Evolutionary conservation across 495 filamentous ascomycete species (phyloP).

Genomic region (Glonium stellatum): DNA sequence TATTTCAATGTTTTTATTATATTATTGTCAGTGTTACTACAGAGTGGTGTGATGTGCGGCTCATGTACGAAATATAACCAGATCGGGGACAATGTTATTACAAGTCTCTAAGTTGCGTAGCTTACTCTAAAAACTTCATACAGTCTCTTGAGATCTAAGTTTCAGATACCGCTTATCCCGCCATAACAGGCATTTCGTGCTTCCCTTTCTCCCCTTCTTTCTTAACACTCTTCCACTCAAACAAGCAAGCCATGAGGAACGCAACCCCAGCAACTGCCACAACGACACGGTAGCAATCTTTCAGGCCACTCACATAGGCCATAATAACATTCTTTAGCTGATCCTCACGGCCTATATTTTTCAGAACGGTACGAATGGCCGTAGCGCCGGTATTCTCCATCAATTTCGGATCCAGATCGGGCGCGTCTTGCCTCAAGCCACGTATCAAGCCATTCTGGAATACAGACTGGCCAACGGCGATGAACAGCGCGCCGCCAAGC

Average conservation of each 20-base stretch:
- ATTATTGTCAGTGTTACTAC: no score
- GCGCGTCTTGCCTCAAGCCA: slow-evolving; percentile 47
- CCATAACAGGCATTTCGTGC: not conserved
- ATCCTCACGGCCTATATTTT: slow-evolving; percentile 7
- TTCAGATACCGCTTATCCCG: not conserved
- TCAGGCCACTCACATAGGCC: not conserved
- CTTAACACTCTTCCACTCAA: slow-evolving; percentile 27
- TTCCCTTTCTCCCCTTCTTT: not conserved
- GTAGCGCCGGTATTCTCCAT: slow-evolving; percentile 8
- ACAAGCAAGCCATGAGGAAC: slow-evolving; percentile 16
- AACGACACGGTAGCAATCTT: slow-evolving; percentile 24
- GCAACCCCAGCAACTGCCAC: slow-evolving; percentile 21
- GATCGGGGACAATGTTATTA: no score
- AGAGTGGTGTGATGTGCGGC: no score
- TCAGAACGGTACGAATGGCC: slow-evolving; percentile 1
- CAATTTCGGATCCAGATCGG: not conserved
- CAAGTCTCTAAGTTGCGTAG: no score
- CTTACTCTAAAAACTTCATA: no score
- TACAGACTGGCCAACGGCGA: slow-evolving; percentile 1
- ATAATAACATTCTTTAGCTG: not conserved
- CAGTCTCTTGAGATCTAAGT: no score
- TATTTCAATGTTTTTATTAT: no score
- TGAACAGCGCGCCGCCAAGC: slow-evolving; percentile 3
- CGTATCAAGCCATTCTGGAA: slow-evolving; percentile 1
- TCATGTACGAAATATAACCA: no score